These are phyloP conservation scores for Blastobotrys apis DNA, from an alignment of 1,139 yeast genomes.

Conservation along the genomic window DNA sequence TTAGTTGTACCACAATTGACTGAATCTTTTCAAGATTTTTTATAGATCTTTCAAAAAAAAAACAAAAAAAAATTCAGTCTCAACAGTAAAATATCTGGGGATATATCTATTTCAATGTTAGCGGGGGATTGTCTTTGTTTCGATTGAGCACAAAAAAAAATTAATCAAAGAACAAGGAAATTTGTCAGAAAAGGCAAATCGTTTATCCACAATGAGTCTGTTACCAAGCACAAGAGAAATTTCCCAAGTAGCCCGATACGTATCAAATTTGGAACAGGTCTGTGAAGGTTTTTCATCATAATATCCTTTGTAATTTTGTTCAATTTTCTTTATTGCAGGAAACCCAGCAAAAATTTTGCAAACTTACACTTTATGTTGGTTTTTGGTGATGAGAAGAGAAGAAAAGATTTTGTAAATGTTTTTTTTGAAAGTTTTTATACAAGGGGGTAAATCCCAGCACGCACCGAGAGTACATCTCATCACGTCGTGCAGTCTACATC, in stretches of 20 bases:
- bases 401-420: neutral
- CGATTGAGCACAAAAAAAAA: too few relatives aligned
- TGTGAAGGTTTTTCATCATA: constrained; percentile 15
- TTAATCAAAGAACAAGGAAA: too few relatives aligned
- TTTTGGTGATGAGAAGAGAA: neutral
- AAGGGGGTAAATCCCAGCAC: too few relatives aligned
- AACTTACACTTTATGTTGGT: neutral
- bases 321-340: neutral
- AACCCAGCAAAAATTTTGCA: neutral
- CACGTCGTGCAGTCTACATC: too few relatives aligned
- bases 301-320: neutral
- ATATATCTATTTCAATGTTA: too few relatives aligned
- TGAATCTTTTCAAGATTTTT: too few relatives aligned
- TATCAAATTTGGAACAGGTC: constrained; percentile 14
- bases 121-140: too few relatives aligned
- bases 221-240: neutral
- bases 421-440: neutral
- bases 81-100: too few relatives aligned
- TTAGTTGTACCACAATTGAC: too few relatives aligned
- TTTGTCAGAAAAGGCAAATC: constrained; percentile 11
- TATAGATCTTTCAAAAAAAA: too few relatives aligned
- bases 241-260: neutral
- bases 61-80: too few relatives aligned
- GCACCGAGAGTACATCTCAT: too few relatives aligned
- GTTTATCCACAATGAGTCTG: constrained; percentile 13